These are phyloP conservation scores for Dactylellina haptotyla DNA, from an alignment of 2,329 filamentous ascomycete genomes.

Conservation along the genomic window DNA sequence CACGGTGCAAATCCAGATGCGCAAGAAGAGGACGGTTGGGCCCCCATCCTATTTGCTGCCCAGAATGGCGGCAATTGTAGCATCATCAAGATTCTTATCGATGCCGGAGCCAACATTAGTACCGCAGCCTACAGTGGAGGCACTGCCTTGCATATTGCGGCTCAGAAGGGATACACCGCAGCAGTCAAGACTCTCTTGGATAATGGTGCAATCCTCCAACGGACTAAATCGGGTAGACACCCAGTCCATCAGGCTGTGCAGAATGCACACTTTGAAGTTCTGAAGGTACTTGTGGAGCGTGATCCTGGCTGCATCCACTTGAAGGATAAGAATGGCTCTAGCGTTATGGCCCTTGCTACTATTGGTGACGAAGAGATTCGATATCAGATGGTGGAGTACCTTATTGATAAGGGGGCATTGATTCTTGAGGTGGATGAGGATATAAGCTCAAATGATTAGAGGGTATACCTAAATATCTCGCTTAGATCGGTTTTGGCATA, in stretches of 20 bases:
- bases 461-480: too few species aligned
- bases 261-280: slow-evolving; percentile 13
- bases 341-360: too few species aligned
- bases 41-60: slow-evolving; percentile 7
- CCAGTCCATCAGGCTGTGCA: slow-evolving; percentile 9
- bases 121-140: neutral
- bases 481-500: too few species aligned
- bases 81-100: slow-evolving; percentile 5
- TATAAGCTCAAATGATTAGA: too few species aligned
- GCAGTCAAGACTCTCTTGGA: slow-evolving; percentile 1
- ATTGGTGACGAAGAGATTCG: too few species aligned
- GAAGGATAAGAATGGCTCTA: neutral
- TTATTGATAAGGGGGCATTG: too few species aligned
- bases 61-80: slow-evolving; percentile 11
- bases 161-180: slow-evolving; percentile 18
- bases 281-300: neutral
- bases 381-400: too few species aligned
- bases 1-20: neutral
- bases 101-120: slow-evolving; percentile 1
- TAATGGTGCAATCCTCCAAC: neutral
- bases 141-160: slow-evolving; percentile 13
- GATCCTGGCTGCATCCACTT: neutral
- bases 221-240: neutral
- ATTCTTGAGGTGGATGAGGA: too few species aligned
- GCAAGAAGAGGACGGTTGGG: slow-evolving; percentile 12